phyloP scores from a whole-genome alignment of 495 filamentous ascomycete genomes.

The Penicillium manginii region DNA sequence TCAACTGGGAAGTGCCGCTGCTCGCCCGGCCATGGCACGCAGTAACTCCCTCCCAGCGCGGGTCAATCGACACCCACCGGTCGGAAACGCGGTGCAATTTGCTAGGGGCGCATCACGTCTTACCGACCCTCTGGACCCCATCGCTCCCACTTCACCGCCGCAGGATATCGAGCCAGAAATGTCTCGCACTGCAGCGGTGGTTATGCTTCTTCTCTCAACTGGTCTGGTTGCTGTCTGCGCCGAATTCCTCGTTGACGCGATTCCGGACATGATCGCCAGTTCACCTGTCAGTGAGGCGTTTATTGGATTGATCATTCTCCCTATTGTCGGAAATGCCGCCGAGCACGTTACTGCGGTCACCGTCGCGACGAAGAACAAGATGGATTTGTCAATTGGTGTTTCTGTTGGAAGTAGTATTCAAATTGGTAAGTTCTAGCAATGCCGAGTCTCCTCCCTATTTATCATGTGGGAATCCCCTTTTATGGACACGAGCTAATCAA shows the following conservation, averaged over 20 bases:
- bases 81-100: constrained; percentile 45
- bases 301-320: constrained; percentile 85
- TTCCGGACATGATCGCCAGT: constrained; percentile 68
- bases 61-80: constrained; percentile 55
- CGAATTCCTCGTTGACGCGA: constrained; percentile 83
- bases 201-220: constrained; percentile 76
- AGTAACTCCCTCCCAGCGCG: constrained; percentile 79
- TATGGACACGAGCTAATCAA: background rate
- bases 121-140: constrained; percentile 25
- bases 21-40: constrained; percentile 64
- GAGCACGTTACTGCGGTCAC: constrained; percentile 91
- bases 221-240: constrained; percentile 83
- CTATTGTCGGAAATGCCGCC: constrained; percentile 90
- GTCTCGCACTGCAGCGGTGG: constrained; percentile 73
- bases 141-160: constrained; percentile 29
- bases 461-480: background rate
- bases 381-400: constrained; percentile 91
- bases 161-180: constrained; percentile 59
- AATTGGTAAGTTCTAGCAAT: constrained; percentile 40
- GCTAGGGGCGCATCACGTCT: constrained; percentile 43
- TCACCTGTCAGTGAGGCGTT: constrained; percentile 75
- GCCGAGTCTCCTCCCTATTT: background rate
- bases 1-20: constrained; percentile 40
- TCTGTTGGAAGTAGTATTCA: constrained; percentile 89
- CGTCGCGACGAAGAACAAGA: constrained; percentile 92